Base-by-base conservation (phyloP, 169 alveolate species). In the Condylostoma magnum region DNA sequence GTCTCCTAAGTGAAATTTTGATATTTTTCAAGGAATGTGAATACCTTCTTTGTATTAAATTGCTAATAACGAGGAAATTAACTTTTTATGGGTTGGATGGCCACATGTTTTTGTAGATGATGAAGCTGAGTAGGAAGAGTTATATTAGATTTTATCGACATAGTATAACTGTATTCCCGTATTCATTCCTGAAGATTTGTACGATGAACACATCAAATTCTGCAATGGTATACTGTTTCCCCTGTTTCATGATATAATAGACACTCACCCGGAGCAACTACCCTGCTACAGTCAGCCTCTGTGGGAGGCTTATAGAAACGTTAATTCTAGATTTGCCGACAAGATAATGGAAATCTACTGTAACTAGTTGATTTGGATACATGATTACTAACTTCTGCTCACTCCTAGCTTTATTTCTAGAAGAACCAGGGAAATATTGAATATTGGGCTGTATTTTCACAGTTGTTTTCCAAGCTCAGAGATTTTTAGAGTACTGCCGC, bases 401-500 rank as follows among this genome's bases (percentile, higher is more conserved):
- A 93, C 90, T 6, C 96, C 98, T 6, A 86, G 84, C 31, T 90
- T 79, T 65, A 54, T 89, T 50, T 84, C 93, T 28, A 82, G 94
- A 57, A 83, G 79, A 55, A 83, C 79, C 46, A 56, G 52, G 20
- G 90, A 91, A 30, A 86, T 94, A 0, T 3, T 47, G 8, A 88
- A 90, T 55, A 89, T 96, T 31, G 98, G 98, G 18, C 53, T 95
- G 52, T 96, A 93, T 77, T 80, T 96, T 71, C 99, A 97, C 82
- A 87, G 94, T 20, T 97, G 98, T 34, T 96, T 97, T 75, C 99
- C 99, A 15, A 86, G 97, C 2, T 72, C 77, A 65, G 98, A 93
- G 58, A 71, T 96, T 22, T 96, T 86, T 67, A 76, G 94, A 52
- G 89, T 93, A 46, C 82, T 93, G 46, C 95, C 98, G 2, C 94